Evolutionary conservation across 2,329 filamentous ascomycete species (phyloP).

Genomic region (Fusarium sterilihyphosum): DNA sequence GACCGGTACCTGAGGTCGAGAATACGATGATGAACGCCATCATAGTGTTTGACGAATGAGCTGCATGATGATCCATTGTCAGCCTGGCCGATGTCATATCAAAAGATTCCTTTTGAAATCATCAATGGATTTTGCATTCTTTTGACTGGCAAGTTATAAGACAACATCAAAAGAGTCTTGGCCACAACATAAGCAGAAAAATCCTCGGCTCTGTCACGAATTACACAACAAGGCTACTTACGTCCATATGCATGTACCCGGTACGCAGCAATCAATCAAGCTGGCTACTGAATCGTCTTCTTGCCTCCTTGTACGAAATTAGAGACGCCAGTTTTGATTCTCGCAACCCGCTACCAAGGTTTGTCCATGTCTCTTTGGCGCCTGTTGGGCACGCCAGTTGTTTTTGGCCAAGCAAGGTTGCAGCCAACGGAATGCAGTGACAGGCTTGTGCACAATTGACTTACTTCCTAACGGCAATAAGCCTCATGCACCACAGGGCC

Average conservation of each 20-base stretch:
- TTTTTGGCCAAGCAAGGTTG: conserved; percentile 29
- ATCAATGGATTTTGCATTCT: conserved; percentile 10
- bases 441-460: conserved; percentile 26
- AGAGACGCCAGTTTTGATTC: conserved; percentile 13
- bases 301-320: conserved; percentile 16
- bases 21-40: conserved; percentile 19
- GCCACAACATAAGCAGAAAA: conserved; percentile 12
- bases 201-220: not conserved
- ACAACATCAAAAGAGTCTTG: conserved; percentile 8
- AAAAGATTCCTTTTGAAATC: not conserved
- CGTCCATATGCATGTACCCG: conserved; percentile 13
- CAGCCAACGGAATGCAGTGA: conserved; percentile 31
- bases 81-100: not conserved
- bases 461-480: conserved; percentile 35
- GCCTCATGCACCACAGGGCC: conserved; percentile 27
- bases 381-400: conserved; percentile 18
- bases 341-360: conserved; percentile 12
- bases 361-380: conserved; percentile 22
- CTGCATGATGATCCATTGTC: not conserved
- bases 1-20: conserved; percentile 11
- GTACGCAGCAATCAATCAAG: conserved; percentile 17
- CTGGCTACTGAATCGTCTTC: conserved; percentile 32
- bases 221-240: conserved; percentile 9
- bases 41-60: conserved; percentile 8
- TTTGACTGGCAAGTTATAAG: conserved; percentile 3